phyloP scores from a whole-genome alignment of 2,329 filamentous ascomycete genomes.

The Exophiala sideris region DNA sequence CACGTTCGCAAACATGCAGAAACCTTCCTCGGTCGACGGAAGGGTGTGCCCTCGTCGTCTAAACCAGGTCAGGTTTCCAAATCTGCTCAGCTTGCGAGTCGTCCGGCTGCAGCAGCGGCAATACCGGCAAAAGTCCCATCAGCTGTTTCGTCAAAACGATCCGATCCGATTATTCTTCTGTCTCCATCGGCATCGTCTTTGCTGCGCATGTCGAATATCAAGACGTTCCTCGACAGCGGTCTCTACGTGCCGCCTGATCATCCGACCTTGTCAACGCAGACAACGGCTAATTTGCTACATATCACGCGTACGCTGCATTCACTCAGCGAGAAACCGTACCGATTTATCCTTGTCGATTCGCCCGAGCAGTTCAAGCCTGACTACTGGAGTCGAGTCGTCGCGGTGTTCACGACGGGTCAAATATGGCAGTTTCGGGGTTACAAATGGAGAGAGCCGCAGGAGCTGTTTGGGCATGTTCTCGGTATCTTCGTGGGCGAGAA shows the following conservation, averaged over 20 bases:
- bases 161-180: conserved; percentile 89
- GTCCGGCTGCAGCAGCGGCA: conserved; percentile 19
- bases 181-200: conserved; percentile 94
- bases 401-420: conserved; percentile 95
- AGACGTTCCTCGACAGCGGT: conserved; percentile 84
- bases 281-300: conserved; percentile 76
- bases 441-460: conserved; percentile 85
- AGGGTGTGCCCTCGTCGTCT: conserved; percentile 43
- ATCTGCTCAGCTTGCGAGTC: conserved; percentile 22
- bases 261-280: conserved; percentile 57
- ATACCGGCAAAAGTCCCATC: conserved; percentile 24
- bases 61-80: conserved; percentile 22
- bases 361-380: conserved; percentile 95
- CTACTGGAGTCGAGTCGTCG: conserved; percentile 93
- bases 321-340: conserved; percentile 61
- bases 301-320: conserved; percentile 72
- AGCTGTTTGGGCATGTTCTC: conserved; percentile 83
- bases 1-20: conserved; percentile 83
- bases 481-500: conserved; percentile 91
- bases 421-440: conserved; percentile 98
- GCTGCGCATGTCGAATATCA: conserved; percentile 92
- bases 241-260: conserved; percentile 73
- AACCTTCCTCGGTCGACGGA: conserved; percentile 64
- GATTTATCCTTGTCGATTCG: conserved; percentile 93
- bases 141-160: conserved; percentile 44